Evolutionary conservation across 2,329 filamentous ascomycete species (phyloP).

Genomic region (Pseudocercospora cruenta): DNA sequence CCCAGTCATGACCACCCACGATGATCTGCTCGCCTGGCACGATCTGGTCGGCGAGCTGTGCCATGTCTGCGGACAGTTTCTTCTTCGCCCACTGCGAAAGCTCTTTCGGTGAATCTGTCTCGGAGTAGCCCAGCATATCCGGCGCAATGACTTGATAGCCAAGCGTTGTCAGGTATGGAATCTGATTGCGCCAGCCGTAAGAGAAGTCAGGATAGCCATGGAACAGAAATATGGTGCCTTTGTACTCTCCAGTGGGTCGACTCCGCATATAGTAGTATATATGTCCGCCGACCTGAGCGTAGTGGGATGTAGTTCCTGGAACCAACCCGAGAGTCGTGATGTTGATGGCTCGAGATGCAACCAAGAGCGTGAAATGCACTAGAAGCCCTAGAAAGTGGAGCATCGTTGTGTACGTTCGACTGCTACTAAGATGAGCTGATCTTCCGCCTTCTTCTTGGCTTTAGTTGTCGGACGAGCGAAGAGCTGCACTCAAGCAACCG

Average conservation of each 20-base stretch:
- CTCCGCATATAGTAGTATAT: conserved; percentile 9
- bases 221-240: conserved; percentile 58
- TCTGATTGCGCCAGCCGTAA: conserved; percentile 84
- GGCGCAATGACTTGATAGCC: conserved; percentile 77
- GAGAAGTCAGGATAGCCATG: conserved; percentile 81
- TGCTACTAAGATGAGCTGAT: no score
- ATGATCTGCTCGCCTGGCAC: conserved; percentile 62
- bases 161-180: conserved; percentile 71
- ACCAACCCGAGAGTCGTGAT: background rate
- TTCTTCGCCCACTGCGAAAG: conserved; percentile 48
- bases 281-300: conserved; percentile 7
- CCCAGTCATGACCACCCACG: conserved; percentile 88
- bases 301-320: conserved; percentile 6
- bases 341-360: background rate
- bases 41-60: conserved; percentile 65
- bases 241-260: conserved; percentile 36
- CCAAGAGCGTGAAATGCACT: background rate
- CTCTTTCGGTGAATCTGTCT: conserved; percentile 53
- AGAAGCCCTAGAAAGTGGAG: background rate
- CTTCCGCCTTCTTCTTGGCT: no score
- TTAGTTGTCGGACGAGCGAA: no score
- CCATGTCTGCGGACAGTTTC: conserved; percentile 71
- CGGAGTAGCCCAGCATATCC: conserved; percentile 81
- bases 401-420: background rate
- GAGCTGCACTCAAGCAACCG: no score